Evolutionary conservation across 2,329 filamentous ascomycete species (phyloP).

Genomic region (Beauveria sp.): DNA sequence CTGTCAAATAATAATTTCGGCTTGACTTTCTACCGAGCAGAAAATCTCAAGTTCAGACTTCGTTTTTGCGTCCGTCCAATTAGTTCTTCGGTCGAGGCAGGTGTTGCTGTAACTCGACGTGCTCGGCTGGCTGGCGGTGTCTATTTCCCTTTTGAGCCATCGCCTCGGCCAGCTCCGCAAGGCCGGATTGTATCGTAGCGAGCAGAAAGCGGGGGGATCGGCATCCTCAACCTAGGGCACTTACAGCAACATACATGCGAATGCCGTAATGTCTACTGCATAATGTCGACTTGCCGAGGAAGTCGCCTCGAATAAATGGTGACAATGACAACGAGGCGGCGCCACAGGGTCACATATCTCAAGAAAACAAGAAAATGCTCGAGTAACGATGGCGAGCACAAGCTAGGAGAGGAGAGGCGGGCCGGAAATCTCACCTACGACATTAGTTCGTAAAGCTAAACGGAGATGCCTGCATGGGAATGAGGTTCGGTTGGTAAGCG

Average conservation of each 20-base stretch:
- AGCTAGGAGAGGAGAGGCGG: not conserved
- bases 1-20: too few relatives aligned
- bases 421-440: not conserved
- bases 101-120: not conserved
- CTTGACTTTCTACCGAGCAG: too few relatives aligned
- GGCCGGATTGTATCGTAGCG: not conserved
- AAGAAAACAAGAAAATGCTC: not conserved
- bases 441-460: slow-evolving; percentile 2
- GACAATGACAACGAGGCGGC: not conserved
- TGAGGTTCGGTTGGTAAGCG: not conserved
- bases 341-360: not conserved
- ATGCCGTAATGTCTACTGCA: not conserved
- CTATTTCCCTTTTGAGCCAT: slow-evolving; percentile 1
- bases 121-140: not conserved
- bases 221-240: not conserved
- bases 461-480: not conserved
- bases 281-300: not conserved
- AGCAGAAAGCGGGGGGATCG: not conserved
- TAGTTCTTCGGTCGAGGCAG: not conserved
- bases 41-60: too few relatives aligned
- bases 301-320: not conserved
- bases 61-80: too few relatives aligned
- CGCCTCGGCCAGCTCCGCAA: not conserved
- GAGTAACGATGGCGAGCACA: not conserved
- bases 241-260: not conserved